Evolutionary conservation across 1,284 basidiomycete genomes (phyloP), one percentile per base, ranked within the genome.

Genomic region (Irpex sp.): DNA sequence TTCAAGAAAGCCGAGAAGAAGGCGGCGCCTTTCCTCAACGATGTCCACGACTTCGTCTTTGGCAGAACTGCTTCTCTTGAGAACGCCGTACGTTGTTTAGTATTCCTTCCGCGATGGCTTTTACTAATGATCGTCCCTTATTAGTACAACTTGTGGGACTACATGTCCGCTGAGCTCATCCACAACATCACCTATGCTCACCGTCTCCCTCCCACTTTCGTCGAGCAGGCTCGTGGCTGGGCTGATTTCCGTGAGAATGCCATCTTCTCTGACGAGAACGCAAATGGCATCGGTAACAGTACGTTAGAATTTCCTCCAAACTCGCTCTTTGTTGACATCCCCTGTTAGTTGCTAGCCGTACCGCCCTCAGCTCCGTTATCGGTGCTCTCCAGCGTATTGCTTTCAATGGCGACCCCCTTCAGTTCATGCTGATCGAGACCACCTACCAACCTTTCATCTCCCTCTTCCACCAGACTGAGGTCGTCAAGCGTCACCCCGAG

Each of bases 391-490:
- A 89, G 71, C 85, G 86, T 68, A 87, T 96, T 70, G 83, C 88
- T 57, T 93, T 90, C 81, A 85, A 88, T 70, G 86, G 83, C 62
- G 87, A 92, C 76, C 86, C 89, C 48, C 85, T 95, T 62, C 88
- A 92, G 71, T 82, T 95, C 76, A 81, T 88, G 73, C 77, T 93
- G 67, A 77, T 91, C 64, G 82, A 93, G 71, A 89, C 89, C 21
- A 91, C 91, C 67, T 95, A 95, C 81, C 93, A 95, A 76, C 90
- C 93, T 15, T 92, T 95, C 84, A 88, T 95, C 70, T 93, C 92
- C 13, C 82, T 95, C 73, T 89, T 94, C 85, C 85, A 89, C 74
- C 85, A 93, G 77, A 87, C 90, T 15, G 87, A 88, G 61, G 76
- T 87, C 64, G 69, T 76, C 65, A 78, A 84, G 65, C 76, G 81